Evolutionary conservation across 208 protist species (phyloP).

Genomic region (Trypanosoma brucei): DNA sequence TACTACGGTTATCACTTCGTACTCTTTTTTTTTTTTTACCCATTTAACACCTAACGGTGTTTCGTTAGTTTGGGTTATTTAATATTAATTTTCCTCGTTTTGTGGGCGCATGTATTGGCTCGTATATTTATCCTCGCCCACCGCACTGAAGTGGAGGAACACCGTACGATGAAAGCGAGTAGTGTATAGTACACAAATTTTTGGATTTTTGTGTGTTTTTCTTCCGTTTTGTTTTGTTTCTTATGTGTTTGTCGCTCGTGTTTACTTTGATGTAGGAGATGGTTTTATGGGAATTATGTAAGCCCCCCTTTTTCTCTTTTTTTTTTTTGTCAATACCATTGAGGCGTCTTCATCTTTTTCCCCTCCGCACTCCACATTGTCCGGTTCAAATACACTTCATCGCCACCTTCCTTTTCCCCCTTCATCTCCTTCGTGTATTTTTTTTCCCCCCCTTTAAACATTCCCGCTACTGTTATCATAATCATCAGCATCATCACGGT

Average conservation of each 20-base stretch:
- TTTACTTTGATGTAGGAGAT: neutral
- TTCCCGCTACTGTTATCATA: no score
- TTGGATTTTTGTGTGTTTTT: neutral
- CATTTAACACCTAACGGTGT: neutral
- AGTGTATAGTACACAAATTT: no score
- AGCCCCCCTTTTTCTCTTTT: conserved; percentile 1
- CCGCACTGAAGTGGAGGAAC: neutral
- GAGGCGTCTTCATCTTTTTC: neutral
- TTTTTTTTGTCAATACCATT: neutral
- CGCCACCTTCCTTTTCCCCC: conserved; percentile 1
- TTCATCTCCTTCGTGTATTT: conserved; percentile 5
- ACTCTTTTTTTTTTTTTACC: conserved; percentile 6
- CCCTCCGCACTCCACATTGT: neutral
- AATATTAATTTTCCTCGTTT: neutral
- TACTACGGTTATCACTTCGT: neutral
- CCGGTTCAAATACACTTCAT: neutral
- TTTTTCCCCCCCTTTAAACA: conserved; percentile 1
- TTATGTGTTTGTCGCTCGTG: neutral
- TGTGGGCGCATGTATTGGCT: neutral
- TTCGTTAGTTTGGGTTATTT: neutral
- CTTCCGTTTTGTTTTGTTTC: conserved; percentile 10
- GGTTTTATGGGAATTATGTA: no score
- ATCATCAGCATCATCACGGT: no score
- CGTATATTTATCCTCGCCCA: neutral
- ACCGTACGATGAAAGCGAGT: no score